Base-by-base conservation (phyloP, 2,329 filamentous ascomycete species). In the Colletotrichum sidae region DNA sequence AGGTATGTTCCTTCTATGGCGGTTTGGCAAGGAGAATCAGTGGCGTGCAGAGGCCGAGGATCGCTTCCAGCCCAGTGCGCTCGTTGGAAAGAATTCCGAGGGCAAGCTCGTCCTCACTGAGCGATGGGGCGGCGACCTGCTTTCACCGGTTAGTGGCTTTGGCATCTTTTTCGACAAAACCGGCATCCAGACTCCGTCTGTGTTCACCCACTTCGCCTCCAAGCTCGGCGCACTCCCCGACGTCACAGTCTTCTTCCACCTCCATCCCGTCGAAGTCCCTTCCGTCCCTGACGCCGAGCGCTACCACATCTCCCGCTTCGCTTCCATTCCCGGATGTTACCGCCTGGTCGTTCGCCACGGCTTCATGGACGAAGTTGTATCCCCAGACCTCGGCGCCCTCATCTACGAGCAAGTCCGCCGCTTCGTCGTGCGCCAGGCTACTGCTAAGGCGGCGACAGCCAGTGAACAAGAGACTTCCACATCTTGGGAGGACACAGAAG, bases 91-190 rank as follows among this genome's bases (percentile, higher is more conserved):
- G 46, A 66, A 67, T 53, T 39, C 34, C 1, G 72, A 75, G 1
- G 73, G 72, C 7, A 68, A 70, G 25, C 63, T 79, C 1, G 69
- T 70, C 6, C 72, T 83, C 6, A 71, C 75, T 0, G 72, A 75
- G 2, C 75, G 76, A 38, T 83, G 77, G 75, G 81, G 82, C 49
- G 78, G 80, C 45, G 79, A 80, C 3, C 69, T 74, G 12, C 70
- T 83, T 8, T 83, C 80, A 35, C 79, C 78, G 0, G 85, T 87
- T 56, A 81, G 80, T 60, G 92, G 83, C 35, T 83, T 87, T 7
- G 91, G 90, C 1, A 88, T 94, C 59, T 94, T 92, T 79, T 93
- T 94, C 74, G 92, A 94, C 78, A 94, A 94, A 76, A 83, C 86
- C 1, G 91, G 91, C 47, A 84, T 87, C 42, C 84, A 84, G 6